phyloP scores from a whole-genome alignment of 495 filamentous ascomycete species.

The Parathielavia hyrcaniae region DNA sequence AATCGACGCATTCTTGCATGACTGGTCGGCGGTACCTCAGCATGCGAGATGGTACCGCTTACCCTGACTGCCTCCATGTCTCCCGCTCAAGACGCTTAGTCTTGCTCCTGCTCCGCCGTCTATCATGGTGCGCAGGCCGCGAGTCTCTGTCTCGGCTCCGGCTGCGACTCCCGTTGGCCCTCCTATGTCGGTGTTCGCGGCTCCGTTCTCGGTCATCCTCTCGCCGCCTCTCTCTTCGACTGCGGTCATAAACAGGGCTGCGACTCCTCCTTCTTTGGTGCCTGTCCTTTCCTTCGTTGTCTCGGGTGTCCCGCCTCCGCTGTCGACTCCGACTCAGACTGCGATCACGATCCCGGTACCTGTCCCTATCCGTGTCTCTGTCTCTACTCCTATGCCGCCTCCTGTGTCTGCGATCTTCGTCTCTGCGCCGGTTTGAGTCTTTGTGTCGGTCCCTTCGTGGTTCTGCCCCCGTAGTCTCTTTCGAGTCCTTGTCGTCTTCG shows the following conservation, averaged over 20 bases:
- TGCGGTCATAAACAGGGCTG: conserved; percentile 24
- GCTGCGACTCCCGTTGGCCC: conserved; percentile 20
- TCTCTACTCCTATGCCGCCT: conserved; percentile 20
- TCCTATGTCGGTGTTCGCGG: conserved; percentile 12
- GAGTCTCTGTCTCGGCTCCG: conserved; percentile 23
- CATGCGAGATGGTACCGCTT: too few relatives aligned
- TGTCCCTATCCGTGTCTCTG: conserved; percentile 20
- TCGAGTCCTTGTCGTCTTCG: conserved; percentile 10
- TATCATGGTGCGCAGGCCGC: conserved; percentile 11
- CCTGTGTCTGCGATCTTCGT: conserved; percentile 25
- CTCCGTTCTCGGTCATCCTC: conserved; percentile 12
- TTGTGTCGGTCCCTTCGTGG: conserved; percentile 30
- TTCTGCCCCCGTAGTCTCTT: conserved; percentile 19
- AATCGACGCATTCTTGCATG: background rate
- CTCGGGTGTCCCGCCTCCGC: conserved; percentile 20
- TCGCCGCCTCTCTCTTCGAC: conserved; percentile 13
- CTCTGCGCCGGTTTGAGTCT: conserved; percentile 32
- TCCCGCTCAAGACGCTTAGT: conserved; percentile 8
- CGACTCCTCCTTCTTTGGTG: conserved; percentile 26
- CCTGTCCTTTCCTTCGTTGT: conserved; percentile 11
- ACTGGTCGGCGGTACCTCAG: background rate
- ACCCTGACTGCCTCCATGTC: background rate
- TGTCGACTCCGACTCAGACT: conserved; percentile 40
- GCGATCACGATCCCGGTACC: conserved; percentile 32
- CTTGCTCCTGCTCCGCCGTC: conserved; percentile 21